Evolutionary conservation across 176 grass and related monocot genomes (phyloP).

Genomic region (Echinochloa phyllopogon): DNA sequence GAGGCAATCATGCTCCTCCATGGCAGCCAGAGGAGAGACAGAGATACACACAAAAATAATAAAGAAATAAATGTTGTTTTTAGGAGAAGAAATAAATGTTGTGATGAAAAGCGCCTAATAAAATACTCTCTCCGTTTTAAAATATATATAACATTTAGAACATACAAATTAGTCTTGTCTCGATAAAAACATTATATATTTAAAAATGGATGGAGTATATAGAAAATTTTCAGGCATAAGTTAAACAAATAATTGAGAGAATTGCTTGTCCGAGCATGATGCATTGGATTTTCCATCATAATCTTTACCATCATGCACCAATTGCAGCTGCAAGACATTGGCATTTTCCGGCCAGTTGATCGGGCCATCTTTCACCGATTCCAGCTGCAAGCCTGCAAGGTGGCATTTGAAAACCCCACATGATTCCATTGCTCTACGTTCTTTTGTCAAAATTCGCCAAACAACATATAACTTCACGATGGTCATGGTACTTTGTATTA

Average conservation of each 20-base stretch:
- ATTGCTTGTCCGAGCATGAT: not conserved
- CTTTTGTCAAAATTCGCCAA: not conserved
- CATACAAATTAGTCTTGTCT: too few species aligned
- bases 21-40: too few species aligned
- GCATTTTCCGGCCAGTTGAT: not conserved
- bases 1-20: constrained; percentile 12
- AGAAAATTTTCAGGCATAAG: not conserved
- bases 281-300: not conserved
- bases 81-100: too few species aligned
- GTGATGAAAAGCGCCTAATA: too few species aligned
- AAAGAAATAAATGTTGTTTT: too few species aligned
- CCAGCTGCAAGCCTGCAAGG: not conserved
- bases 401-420: not conserved
- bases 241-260: not conserved
- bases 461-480: not conserved
- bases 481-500: not conserved
- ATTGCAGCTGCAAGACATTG: constrained; percentile 2
- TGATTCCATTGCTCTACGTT: not conserved
- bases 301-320: not conserved
- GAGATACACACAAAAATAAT: too few species aligned
- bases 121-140: too few species aligned
- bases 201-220: too few species aligned
- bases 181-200: too few species aligned
- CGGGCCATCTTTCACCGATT: not conserved
- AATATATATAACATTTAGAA: too few species aligned